Evolutionary conservation across 1,284 basidiomycete genomes (phyloP).

Genomic region (Rhizopogon hawkerae): DNA sequence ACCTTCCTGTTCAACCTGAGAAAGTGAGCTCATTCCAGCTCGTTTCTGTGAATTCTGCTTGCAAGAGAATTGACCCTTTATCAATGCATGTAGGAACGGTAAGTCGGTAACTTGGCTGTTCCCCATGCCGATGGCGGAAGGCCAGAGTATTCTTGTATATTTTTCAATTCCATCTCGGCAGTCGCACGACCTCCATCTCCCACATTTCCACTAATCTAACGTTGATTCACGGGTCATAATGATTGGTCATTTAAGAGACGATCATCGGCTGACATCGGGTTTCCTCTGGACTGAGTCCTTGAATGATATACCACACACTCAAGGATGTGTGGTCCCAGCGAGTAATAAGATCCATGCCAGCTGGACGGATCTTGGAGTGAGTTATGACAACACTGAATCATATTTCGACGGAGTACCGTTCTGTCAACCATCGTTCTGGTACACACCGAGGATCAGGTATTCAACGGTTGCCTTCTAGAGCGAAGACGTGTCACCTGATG

Average conservation of each 20-base stretch:
- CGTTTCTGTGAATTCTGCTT: not conserved
- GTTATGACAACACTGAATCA: not conserved
- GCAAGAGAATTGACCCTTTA: not conserved
- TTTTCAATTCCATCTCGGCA: not conserved
- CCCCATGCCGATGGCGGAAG: not conserved
- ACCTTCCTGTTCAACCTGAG: not conserved
- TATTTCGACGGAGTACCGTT: not conserved
- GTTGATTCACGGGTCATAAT: not conserved
- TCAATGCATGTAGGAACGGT: not conserved
- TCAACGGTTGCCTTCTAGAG: not conserved
- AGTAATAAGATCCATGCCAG: constrained; percentile 67
- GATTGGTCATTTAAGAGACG: not conserved
- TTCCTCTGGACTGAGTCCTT: not conserved
- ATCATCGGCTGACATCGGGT: not conserved
- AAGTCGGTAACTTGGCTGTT: not conserved
- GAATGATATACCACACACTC: constrained; percentile 68
- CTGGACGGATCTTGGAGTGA: not conserved
- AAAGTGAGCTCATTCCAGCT: not conserved
- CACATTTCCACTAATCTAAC: not conserved
- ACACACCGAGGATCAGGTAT: not conserved
- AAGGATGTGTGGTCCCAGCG: constrained; percentile 90
- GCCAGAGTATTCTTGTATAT: not conserved
- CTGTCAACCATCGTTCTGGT: not conserved
- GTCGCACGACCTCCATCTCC: not conserved
- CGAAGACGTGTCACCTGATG: not conserved